phyloP scores from a whole-genome alignment of 345 rosid genomes.

The Linum usitatissimum region DNA sequence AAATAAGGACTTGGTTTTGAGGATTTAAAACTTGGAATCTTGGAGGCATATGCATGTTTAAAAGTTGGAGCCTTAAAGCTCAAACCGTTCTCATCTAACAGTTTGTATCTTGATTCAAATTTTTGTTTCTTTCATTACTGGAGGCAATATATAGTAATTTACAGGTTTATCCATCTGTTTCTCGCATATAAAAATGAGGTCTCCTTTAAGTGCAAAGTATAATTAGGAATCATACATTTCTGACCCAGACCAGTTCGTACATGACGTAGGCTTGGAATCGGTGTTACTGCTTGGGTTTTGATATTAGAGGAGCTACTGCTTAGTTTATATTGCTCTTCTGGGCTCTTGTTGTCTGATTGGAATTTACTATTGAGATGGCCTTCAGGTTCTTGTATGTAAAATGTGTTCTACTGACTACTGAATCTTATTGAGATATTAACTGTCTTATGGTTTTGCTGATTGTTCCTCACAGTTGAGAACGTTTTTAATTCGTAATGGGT shows the following conservation, averaged over 20 bases:
- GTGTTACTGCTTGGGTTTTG: not conserved
- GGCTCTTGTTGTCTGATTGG: not conserved
- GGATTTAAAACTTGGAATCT: too few species aligned
- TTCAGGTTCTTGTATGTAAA: not conserved
- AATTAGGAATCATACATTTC: not conserved
- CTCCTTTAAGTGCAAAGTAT: too few species aligned
- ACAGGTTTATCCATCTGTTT: not conserved
- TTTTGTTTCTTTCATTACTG: not conserved
- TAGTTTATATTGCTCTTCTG: not conserved
- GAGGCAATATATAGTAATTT: not conserved
- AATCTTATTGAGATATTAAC: not conserved
- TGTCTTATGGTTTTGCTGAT: not conserved
- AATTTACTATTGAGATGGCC: constrained; percentile 1
- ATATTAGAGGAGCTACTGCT: not conserved
- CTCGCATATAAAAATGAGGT: not conserved
- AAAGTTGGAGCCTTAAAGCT: not conserved
- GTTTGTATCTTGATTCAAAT: not conserved
- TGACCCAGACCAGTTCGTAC: not conserved
- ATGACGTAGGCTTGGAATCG: not conserved
- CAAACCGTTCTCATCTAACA: not conserved
- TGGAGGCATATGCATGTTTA: too few species aligned
- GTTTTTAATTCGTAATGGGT: constrained; percentile 88
- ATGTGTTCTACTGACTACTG: not conserved
- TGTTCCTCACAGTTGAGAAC: constrained; percentile 59
- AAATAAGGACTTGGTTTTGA: not conserved